A percentile compares a stretch with the other conserved stretches of the same genome.
Conservation (phyloP, 75 land plant species). For the Pinus tabuliformis region DNA sequence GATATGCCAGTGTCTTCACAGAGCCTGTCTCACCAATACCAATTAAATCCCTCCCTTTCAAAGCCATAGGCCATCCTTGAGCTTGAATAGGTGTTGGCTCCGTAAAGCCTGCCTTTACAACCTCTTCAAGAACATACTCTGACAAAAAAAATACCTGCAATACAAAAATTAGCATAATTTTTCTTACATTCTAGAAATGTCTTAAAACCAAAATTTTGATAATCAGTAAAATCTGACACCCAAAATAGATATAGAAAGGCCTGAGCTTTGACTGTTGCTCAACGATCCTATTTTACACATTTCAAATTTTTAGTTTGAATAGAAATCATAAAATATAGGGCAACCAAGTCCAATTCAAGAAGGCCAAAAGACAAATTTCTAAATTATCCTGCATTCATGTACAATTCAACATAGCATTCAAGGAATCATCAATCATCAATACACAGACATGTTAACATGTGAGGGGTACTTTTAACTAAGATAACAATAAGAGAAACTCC, state of each 20-base stretch:
- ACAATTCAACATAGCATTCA: not conserved
- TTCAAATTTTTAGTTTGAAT: not conserved
- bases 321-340: not conserved
- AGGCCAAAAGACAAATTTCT: not conserved
- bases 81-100: conserved; percentile 99
- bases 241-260: not conserved
- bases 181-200: not conserved
- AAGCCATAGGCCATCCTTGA: conserved; percentile 99
- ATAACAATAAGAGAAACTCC: not conserved
- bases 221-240: not conserved
- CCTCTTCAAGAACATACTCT: conserved; percentile 96
- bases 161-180: no score
- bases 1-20: conserved; percentile 94
- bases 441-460: not conserved
- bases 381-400: not conserved
- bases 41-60: conserved; percentile 93
- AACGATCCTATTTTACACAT: not conserved
- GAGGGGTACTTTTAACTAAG: not conserved
- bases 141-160: conserved; percentile 12
- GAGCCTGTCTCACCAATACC: conserved; percentile 99
- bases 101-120: conserved; percentile 84
- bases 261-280: no score
- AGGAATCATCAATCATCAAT: not conserved
- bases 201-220: not conserved
- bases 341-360: not conserved